phyloP scores from a whole-genome alignment of 371 early-diverging fungal genomes.

The Basidiobolus meristosporus region DNA sequence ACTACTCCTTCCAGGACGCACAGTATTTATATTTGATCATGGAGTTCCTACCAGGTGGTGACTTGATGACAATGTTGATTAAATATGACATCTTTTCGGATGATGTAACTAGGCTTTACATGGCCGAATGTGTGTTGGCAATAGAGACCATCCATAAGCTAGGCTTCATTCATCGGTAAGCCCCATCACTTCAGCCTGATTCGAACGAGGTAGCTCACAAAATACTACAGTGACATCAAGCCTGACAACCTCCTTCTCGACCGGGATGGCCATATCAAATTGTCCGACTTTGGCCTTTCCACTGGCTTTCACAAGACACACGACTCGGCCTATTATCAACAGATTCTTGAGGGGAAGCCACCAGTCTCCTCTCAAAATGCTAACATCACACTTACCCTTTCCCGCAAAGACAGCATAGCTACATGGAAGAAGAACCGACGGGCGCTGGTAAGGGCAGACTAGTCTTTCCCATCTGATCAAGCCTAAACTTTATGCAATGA shows the following conservation, averaged over 20 bases:
- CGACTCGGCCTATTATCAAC: conserved; percentile 84
- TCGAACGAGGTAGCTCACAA: background rate
- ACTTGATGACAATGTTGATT: conserved; percentile 97
- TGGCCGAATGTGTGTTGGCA: conserved; percentile 91
- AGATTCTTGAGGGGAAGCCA: conserved; percentile 35
- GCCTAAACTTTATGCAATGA: background rate
- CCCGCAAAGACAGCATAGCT: conserved; percentile 63
- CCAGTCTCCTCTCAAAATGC: conserved; percentile 6
- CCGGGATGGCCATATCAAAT: conserved; percentile 70
- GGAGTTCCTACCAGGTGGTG: conserved; percentile 96
- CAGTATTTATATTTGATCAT: conserved; percentile 88
- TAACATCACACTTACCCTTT: conserved; percentile 68
- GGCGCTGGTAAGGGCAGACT: conserved; percentile 50
- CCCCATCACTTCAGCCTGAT: background rate
- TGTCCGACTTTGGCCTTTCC: conserved; percentile 94
- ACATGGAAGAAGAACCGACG: conserved; percentile 95
- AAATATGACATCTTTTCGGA: conserved; percentile 91
- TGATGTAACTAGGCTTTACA: conserved; percentile 93
- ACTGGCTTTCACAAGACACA: conserved; percentile 97
- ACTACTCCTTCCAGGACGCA: conserved; percentile 92
- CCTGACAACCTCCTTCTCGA: conserved; percentile 77
- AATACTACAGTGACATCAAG: conserved; percentile 54
- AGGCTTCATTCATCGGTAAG: conserved; percentile 91
- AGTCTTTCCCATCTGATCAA: conserved; percentile 1
- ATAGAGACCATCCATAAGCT: conserved; percentile 89